These are phyloP conservation scores for Phialophora expanda DNA, from an alignment of 2,329 filamentous ascomycete genomes.

Conservation along the genomic window DNA sequence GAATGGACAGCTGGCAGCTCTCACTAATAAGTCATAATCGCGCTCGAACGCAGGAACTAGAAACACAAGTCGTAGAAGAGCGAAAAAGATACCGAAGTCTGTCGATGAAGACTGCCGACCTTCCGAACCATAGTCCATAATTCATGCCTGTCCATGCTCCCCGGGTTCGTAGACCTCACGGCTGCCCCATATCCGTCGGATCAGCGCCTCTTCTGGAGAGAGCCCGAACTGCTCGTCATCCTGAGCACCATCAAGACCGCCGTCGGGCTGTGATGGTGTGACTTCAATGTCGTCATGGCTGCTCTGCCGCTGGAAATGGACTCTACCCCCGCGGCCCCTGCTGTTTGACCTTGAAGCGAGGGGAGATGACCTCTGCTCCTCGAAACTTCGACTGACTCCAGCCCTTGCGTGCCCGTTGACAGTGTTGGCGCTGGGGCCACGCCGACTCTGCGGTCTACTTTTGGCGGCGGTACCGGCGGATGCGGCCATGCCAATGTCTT, in stretches of 20 bases:
- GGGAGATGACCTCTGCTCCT: conserved; percentile 29
- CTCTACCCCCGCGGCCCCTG: conserved; percentile 25
- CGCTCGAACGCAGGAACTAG: conserved; percentile 13
- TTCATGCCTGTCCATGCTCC: conserved; percentile 19
- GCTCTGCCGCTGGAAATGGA: conserved; percentile 38
- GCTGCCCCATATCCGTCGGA: conserved; percentile 39
- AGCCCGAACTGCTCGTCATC: conserved; percentile 37
- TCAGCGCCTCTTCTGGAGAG: conserved; percentile 36
- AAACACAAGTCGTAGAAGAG: conserved; percentile 5
- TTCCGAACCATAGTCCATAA: background rate
- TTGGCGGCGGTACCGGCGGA: conserved; percentile 23
- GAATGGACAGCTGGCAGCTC: background rate
- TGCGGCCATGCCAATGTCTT: conserved; percentile 22
- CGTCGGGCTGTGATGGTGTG: conserved; percentile 32
- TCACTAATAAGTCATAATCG: background rate
- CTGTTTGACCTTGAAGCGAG: conserved; percentile 21
- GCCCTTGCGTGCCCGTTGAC: conserved; percentile 25
- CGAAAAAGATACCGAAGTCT: background rate
- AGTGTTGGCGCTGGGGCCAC: conserved; percentile 24
- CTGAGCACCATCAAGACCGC: conserved; percentile 33
- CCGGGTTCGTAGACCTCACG: conserved; percentile 35
- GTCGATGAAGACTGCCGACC: conserved; percentile 1
- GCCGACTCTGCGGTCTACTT: conserved; percentile 36
- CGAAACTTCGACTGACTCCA: conserved; percentile 29
- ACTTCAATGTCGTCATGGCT: conserved; percentile 41